Evolutionary conservation across 345 rosid genomes (phyloP).

Genomic region (Moricandia moricandioides): DNA sequence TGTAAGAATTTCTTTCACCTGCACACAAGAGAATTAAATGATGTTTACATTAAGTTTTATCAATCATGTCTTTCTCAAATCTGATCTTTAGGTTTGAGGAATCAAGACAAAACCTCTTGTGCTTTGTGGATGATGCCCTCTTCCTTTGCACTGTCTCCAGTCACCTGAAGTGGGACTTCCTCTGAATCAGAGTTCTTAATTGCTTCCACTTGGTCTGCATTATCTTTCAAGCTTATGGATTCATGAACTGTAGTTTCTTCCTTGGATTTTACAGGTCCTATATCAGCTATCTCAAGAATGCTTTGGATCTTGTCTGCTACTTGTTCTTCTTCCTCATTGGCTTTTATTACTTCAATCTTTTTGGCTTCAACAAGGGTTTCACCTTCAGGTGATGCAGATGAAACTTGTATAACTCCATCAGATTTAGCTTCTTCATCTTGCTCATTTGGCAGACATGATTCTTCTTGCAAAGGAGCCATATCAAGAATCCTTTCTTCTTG

Average conservation of each 20-base stretch:
- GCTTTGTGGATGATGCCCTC: not conserved
- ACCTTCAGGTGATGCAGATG: slow-evolving; percentile 16
- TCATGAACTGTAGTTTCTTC: not conserved
- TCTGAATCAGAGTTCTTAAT: not conserved
- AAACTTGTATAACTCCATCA: slow-evolving; percentile 6
- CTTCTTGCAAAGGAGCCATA: not conserved
- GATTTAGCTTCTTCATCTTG: slow-evolving; percentile 14
- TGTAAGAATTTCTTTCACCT: not conserved
- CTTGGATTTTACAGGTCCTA: not conserved
- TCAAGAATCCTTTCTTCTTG: not conserved
- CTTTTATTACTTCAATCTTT: slow-evolving; percentile 11
- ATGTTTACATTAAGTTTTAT: not conserved
- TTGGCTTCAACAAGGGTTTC: slow-evolving; percentile 10
- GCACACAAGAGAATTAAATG: not conserved
- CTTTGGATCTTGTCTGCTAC: not conserved
- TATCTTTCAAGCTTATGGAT: not conserved
- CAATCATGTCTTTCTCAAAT: not conserved
- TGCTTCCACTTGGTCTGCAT: not conserved
- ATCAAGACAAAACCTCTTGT: slow-evolving; percentile 7
- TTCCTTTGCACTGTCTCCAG: not conserved
- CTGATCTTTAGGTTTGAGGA: not conserved
- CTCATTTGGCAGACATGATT: not conserved
- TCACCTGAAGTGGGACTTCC: not conserved
- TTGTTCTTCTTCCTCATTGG: slow-evolving; percentile 5
- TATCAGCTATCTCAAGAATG: not conserved